Evolutionary conservation across 306 rosid species (phyloP), one percentile per base, ranked within the genome.

Genomic region (Elaeagnus macrophylla): DNA sequence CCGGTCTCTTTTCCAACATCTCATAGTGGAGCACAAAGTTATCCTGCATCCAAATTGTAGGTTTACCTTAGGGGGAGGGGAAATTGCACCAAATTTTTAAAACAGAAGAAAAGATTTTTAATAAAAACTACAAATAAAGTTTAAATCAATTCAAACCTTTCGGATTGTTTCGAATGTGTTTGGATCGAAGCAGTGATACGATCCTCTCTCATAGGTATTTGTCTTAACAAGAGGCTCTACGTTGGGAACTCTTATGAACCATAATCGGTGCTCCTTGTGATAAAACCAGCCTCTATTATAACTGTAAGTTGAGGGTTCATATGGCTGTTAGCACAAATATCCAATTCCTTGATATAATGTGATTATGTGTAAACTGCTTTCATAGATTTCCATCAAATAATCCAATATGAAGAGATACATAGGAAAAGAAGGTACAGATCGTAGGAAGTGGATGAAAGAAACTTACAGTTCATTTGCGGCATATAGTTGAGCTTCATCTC

Each of bases 391-490:
- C 9, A 13, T 5, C 0, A 41, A 41, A 10, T 10, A 41, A 2
- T 3, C 46, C 0, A 41, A 7, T 9, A 41, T 41, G 0, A 41
- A 18, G 37, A 36, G 9, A 18, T 60, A 3, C 10, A 40, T 6
- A n/a, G n/a, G 16, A 12, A 46, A 10, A 49, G 11, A 20, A 41
- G 7, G 39, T 40, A 15, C 16, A 11, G 25, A 41, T 45, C 46
- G 39, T 41, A 12, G 16, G 17, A 3, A n/a, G 8, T 1, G 20
- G 35, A 38, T 25, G 32, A 25, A 25, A 20, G 48, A 41, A 51
- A 60, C 97, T 50, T 93, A 93, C 99, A 87, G 95, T 69, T 93
- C 99, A 66, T 80, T 72, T 20, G 95, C 82, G 18, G 96, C 96
- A 63, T 73, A 79, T 67, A 84, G 43, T 66, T 93, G 99, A n/a